A percentile compares a stretch with the other conserved stretches of the same genome.
Evolutionary conservation across 108 stramenopile species (phyloP).

Genomic region (Poteriospumella lacustris): DNA sequence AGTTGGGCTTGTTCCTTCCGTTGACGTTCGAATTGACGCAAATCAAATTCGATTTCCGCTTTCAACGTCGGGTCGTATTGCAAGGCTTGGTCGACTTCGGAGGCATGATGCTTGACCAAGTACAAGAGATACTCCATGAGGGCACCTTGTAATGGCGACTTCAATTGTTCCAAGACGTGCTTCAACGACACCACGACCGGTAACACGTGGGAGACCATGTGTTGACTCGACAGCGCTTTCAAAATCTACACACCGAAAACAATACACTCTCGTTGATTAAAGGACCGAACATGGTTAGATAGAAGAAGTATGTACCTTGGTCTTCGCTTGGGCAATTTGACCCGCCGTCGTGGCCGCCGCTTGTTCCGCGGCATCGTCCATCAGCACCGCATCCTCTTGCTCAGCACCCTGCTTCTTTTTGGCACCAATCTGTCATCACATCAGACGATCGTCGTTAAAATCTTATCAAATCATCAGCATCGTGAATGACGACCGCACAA

Average conservation of each 20-base stretch:
- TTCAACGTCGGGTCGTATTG: not conserved
- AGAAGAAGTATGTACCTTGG: too few species aligned
- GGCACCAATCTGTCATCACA: too few species aligned
- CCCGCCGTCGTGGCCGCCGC: conserved; percentile 52
- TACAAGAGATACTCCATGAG: not conserved
- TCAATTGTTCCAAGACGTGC: conserved; percentile 64
- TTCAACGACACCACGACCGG: conserved; percentile 82
- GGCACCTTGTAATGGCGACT: conserved; percentile 62
- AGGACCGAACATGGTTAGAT: too few species aligned
- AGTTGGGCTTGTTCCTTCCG: not conserved
- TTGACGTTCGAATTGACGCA: not conserved
- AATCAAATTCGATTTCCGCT: conserved; percentile 22
- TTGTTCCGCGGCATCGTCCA: conserved; percentile 37
- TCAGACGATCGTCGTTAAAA: too few species aligned
- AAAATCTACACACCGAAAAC: conserved; percentile 44
- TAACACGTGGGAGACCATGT: conserved; percentile 79
- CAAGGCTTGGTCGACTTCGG: not conserved
- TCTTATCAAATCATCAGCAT: too few species aligned
- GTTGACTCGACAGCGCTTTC: conserved; percentile 74
- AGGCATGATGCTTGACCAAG: not conserved
- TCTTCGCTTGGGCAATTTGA: conserved; percentile 68
- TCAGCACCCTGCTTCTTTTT: too few species aligned
- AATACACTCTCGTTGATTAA: too few species aligned
- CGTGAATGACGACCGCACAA: too few species aligned
- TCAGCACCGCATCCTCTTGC: too few species aligned